Conservation (phyloP, 805 yeast genomes). For the Blastobotrys chiropterorum region DNA sequence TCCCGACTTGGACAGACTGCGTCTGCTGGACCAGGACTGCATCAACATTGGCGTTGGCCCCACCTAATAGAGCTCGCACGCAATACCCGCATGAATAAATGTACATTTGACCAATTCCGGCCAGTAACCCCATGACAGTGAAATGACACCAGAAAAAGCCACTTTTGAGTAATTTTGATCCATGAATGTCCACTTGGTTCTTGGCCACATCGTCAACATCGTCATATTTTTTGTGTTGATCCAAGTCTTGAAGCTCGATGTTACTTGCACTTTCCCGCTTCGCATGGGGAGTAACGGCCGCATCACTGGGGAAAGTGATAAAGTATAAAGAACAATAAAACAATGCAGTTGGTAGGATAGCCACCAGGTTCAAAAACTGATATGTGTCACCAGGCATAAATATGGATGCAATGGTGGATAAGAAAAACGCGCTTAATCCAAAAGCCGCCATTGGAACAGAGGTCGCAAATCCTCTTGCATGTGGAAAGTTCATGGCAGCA, state of each 20-base stretch:
- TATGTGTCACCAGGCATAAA: conserved; percentile 55
- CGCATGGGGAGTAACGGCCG: background rate
- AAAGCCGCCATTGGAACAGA: conserved; percentile 67
- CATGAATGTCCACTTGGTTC: conserved; percentile 12
- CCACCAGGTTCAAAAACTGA: conserved; percentile 42
- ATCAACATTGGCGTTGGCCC: background rate
- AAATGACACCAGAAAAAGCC: conserved; percentile 22
- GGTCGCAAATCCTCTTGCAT: conserved; percentile 63
- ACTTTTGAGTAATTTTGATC: conserved; percentile 13
- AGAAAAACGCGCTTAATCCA: conserved; percentile 67
- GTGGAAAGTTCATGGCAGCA: conserved; percentile 64
- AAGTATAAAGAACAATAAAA: conserved; percentile 26
- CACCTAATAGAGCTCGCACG: conserved; percentile 41
- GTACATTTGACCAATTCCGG: conserved; percentile 70
- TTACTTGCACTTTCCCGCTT: background rate
- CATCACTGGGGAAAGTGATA: background rate
- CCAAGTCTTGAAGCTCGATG: background rate
- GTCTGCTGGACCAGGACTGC: conserved; percentile 30
- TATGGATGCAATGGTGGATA: conserved; percentile 48
- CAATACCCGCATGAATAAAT: conserved; percentile 71
- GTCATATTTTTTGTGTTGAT: background rate
- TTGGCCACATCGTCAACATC: background rate
- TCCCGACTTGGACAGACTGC: conserved; percentile 68
- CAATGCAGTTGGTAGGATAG: conserved; percentile 43
- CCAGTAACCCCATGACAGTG: conserved; percentile 44